Evolutionary conservation across 1,284 basidiomycete species (phyloP), one percentile per base, ranked within the genome.

Genomic region (Calocybe gambosa): DNA sequence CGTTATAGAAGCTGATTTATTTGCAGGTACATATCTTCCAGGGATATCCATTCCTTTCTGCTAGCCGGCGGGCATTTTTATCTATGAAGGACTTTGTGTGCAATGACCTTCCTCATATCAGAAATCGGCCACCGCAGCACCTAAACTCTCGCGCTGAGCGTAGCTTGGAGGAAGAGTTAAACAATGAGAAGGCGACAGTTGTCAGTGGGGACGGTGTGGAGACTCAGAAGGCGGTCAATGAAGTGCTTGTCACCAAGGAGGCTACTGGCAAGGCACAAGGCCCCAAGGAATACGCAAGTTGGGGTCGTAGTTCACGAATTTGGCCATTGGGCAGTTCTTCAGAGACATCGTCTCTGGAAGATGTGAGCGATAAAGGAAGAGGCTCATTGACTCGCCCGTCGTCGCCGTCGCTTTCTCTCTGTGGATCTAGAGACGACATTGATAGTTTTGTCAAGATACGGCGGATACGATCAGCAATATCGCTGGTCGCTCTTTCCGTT

Each of bases 21-120:
- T 18, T 37, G 7, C 51, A 89, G 84, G 80, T 94, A 1, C 93
- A 95, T 57, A 89, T 95, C 18, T 96, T 96, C 62, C 93, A 95
- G 60, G 77, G 83, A 20, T 89, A 91, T 58, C 87, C 90, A 0
- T 94, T 92, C 66, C 73, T 93, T 16, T 77, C 83, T 9, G 78
- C 83, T 10, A 74, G 85, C 6, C 77, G 71, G 34, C 80, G 80
- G 42, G 86, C 93, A 0, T 90, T 93, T 63, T 63, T 77, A 52
- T 80, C 84, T n/a, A 80, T 89, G 64, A 78, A 81, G 16, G 72
- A 81, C 45, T 94, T 90, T 56, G 80, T 93, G 46, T 76, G 77
- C 40, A 69, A 74, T 25, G 70, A 77, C 34, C 68, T 85, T 23
- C 77, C 78, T 2, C 68, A 71, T 40, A 57, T 72, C 21, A 74